Conservation (phyloP, 176 grass and related monocot genomes). For the Raddia guianensis region DNA sequence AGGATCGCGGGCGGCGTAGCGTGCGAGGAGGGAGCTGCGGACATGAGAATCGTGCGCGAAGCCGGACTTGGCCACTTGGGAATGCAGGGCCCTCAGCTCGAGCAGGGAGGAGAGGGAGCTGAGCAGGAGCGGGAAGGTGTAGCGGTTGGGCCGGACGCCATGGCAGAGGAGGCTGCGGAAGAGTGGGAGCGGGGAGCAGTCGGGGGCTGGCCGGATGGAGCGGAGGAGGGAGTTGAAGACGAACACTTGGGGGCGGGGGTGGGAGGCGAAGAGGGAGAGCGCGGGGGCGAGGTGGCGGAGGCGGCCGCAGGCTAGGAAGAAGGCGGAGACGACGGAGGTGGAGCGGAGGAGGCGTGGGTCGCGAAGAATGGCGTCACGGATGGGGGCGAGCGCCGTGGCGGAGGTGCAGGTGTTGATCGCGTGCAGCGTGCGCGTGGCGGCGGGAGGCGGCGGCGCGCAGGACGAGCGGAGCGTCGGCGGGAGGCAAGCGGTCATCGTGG, state of each 20-base stretch:
- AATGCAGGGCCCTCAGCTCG: slow-evolving; percentile 48
- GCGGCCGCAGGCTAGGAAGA: slow-evolving; percentile 61
- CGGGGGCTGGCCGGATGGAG: slow-evolving; percentile 35
- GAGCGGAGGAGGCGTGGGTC: slow-evolving; percentile 35
- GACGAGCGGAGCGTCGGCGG: slow-evolving; percentile 47
- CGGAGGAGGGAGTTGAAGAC: slow-evolving; percentile 58
- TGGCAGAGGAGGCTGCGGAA: slow-evolving; percentile 56
- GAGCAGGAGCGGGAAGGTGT: slow-evolving; percentile 67
- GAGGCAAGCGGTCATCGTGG: slow-evolving; percentile 29
- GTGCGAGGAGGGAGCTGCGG: slow-evolving; percentile 51
- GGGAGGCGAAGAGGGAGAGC: slow-evolving; percentile 55
- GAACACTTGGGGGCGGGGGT: slow-evolving; percentile 55
- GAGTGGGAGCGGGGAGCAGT: slow-evolving; percentile 54
- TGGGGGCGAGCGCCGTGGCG: slow-evolving; percentile 17
- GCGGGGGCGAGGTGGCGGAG: slow-evolving; percentile 53
- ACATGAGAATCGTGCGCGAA: slow-evolving; percentile 53
- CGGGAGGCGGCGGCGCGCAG: slow-evolving; percentile 9
- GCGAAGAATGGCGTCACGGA: slow-evolving; percentile 43
- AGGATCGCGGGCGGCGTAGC: slow-evolving; percentile 33
- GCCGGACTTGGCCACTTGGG: slow-evolving; percentile 51
- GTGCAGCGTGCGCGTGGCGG: slow-evolving; percentile 33
- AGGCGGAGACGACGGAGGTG: slow-evolving; percentile 49
- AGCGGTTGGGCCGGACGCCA: slow-evolving; percentile 64
- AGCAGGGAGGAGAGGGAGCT: slow-evolving; percentile 48
- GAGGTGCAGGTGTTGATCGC: slow-evolving; percentile 54